phyloP scores from a whole-genome alignment of 345 rosid genomes.

The Durio zibethinus region DNA sequence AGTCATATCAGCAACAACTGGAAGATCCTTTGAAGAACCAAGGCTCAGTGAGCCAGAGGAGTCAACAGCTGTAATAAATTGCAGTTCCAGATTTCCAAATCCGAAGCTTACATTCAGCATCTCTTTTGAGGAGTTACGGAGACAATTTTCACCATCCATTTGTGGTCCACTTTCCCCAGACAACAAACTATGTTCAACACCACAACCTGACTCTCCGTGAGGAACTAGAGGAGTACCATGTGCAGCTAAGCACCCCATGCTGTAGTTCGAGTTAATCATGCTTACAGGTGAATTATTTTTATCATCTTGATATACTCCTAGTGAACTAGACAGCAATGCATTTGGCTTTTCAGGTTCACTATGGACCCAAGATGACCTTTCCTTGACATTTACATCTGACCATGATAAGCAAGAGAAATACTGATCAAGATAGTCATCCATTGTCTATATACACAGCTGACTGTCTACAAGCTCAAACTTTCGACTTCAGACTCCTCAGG shows the following conservation, averaged over 20 bases:
- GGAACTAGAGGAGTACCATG: constrained; percentile 22
- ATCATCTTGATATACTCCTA: constrained; percentile 21
- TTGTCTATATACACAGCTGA: not conserved
- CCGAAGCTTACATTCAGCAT: constrained; percentile 22
- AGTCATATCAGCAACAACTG: constrained; percentile 20
- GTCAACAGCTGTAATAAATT: constrained; percentile 16
- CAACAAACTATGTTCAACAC: constrained; percentile 21
- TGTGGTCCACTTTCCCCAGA: constrained; percentile 16
- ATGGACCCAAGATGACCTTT: constrained; percentile 29
- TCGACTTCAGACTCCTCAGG: not conserved
- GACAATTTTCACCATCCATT: constrained; percentile 21
- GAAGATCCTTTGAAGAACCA: constrained; percentile 25
- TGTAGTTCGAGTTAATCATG: constrained; percentile 22
- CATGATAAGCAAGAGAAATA: constrained; percentile 29
- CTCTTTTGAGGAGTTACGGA: constrained; percentile 10
- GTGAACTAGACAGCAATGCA: constrained; percentile 18
- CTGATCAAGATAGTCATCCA: constrained; percentile 43
- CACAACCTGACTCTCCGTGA: constrained; percentile 24
- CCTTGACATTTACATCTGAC: constrained; percentile 29
- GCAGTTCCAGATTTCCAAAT: constrained; percentile 24
- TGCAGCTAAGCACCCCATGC: constrained; percentile 23
- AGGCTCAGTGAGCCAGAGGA: constrained; percentile 5
- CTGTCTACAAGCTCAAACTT: not conserved
- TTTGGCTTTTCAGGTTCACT: constrained; percentile 24
- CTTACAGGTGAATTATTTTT: constrained; percentile 18